Percentiles rank a stretch among this genome's conserved stretches.
Evolutionary conservation across 2,329 filamentous ascomycete genomes (phyloP).

Genomic region (Alternaria sp.): DNA sequence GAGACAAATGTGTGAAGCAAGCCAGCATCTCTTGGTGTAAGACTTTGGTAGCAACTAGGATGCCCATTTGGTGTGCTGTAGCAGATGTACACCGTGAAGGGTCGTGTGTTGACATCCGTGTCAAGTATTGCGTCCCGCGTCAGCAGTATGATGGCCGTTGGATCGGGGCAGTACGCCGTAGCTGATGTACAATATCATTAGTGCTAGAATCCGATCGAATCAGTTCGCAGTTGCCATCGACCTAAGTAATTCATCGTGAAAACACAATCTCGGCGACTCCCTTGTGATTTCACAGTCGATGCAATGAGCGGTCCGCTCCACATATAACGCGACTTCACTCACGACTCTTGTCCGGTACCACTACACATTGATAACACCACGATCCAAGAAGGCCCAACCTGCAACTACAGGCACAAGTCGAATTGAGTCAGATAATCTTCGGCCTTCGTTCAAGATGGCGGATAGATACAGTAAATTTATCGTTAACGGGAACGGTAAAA

Average conservation of each 20-base stretch:
- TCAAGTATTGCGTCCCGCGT: not conserved
- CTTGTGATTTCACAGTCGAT: not conserved
- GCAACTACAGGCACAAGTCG: not conserved
- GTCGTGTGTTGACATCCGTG: not conserved
- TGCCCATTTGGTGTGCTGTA: not conserved
- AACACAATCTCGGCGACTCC: not conserved
- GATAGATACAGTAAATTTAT: not conserved
- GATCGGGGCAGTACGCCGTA: not conserved
- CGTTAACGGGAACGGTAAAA: not conserved
- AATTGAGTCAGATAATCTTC: not conserved
- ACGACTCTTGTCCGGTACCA: not conserved
- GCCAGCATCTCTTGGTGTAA: not conserved
- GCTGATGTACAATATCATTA: not conserved
- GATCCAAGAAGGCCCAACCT: rapidly evolving
- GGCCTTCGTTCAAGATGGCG: not conserved
- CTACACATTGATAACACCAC: not conserved
- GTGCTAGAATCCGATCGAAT: rapidly evolving
- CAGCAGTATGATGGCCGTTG: not conserved
- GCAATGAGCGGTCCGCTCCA: not conserved
- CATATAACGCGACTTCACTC: not conserved
- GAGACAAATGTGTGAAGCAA: not conserved
- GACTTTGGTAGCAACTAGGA: not conserved
- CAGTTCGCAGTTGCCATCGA: not conserved
- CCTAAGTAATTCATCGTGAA: not conserved
- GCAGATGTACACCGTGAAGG: not conserved